Conservation (phyloP, 495 filamentous ascomycete genomes). For the Tetracladium setigerum region DNA sequence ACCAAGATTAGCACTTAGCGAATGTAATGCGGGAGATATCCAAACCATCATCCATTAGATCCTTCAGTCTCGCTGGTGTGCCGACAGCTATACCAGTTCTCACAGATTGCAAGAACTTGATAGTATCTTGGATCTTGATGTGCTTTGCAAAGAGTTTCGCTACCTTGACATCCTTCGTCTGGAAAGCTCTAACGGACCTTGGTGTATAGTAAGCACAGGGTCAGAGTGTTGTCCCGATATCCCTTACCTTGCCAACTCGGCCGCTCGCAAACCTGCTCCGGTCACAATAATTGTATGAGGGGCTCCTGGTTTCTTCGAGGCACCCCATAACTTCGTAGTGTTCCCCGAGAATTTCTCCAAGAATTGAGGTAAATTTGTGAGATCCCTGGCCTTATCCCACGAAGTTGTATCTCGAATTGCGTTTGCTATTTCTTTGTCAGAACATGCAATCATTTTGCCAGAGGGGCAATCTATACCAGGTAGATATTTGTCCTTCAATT, state of each 20-base stretch:
- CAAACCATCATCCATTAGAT: constrained; percentile 72
- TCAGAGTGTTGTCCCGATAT: neutral
- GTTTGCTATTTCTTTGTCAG: neutral
- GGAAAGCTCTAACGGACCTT: constrained; percentile 68
- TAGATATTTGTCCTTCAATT: constrained; percentile 74
- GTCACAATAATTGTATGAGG: constrained; percentile 85
- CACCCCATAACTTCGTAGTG: constrained; percentile 45
- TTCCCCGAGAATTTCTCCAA: constrained; percentile 56
- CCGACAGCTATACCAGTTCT: constrained; percentile 82
- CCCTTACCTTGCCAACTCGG: constrained; percentile 61
- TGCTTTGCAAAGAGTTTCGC: constrained; percentile 97
- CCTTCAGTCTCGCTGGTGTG: constrained; percentile 73
- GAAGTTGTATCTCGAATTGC: constrained; percentile 61
- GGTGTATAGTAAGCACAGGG: neutral
- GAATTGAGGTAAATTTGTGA: constrained; percentile 69
- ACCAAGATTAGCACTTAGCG: constrained; percentile 2
- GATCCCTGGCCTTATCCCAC: constrained; percentile 52
- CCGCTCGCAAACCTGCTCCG: constrained; percentile 70
- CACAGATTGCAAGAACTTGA: constrained; percentile 60
- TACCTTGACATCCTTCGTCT: constrained; percentile 65
- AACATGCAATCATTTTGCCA: too few relatives aligned
- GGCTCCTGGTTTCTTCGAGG: constrained; percentile 61
- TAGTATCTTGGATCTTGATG: constrained; percentile 86
- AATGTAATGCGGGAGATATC: neutral
- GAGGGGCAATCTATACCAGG: constrained; percentile 59